Evolutionary conservation across 148 eudicot species (phyloP), one percentile per base, ranked within the genome.

Genomic region (Gaultheria prostrata): DNA sequence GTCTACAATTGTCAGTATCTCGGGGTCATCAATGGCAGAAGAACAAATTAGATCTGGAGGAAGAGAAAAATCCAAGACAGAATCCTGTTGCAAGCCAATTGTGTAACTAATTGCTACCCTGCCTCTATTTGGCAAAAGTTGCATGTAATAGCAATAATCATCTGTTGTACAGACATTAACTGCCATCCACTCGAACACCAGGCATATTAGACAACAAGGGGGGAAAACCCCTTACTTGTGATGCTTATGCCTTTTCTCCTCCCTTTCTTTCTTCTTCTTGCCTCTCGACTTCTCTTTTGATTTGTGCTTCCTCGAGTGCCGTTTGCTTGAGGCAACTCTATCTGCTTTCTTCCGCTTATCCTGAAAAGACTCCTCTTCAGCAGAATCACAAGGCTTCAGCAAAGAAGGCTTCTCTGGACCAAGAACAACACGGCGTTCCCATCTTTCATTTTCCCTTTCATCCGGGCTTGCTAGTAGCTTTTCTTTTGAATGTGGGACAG

Each of bases 331-430:
- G 85, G 89, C 76, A 81, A 28, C 56, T 82, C 86, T 89, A 83
- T 92, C 91, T 35, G 84, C 26, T 85, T 85, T 90, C 88, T 87
- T 91, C 24, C 57, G 84, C 83, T 80, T 80, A 28, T 80, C 84
- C 30, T 73, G 53, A 70, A 45, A 18, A 73, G 85, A 83, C 71
- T 93, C 87, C 57, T 92, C 92, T 5, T 92, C 93, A 28, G 94
- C 87, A 48, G 91, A 89, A 28, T 83, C 89, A 77, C 46, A 53
- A 69, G 72, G 76, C 75, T 82, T 88, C 78, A 91, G 82, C 1
- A 82, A 83, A 49, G 86, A 77, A 57, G 98, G 94, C 79, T 86
- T 96, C 65, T 90, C 87, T n/a, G 98, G 95, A 82, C 98, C 98
- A 83, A 92, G 83, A 82, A 85, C 32, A 26, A 57, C 79, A 14